A percentile compares a stretch with the other conserved stretches of the same genome.
These are phyloP conservation scores for Diversispora eburnea DNA, from an alignment of 192 early-diverging fungal genomes.

Conservation along the genomic window DNA sequence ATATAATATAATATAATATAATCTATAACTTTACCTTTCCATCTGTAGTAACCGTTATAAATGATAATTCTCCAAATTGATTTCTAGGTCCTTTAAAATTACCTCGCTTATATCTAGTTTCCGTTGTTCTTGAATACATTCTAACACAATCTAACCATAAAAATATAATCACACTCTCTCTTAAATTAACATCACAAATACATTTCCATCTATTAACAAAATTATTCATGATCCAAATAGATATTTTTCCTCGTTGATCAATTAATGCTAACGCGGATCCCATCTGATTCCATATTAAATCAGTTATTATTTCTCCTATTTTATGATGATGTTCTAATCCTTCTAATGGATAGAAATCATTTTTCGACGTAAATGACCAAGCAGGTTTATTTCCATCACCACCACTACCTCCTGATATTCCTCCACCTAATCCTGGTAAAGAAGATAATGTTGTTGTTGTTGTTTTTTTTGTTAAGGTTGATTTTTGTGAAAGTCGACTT, in stretches of 20 bases:
- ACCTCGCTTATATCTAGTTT: not conserved
- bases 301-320: not conserved
- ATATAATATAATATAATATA: not conserved
- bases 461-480: too few relatives aligned
- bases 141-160: constrained; percentile 10
- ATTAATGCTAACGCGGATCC: constrained; percentile 20
- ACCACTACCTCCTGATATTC: too few relatives aligned
- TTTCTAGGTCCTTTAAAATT: constrained; percentile 24
- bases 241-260: constrained; percentile 16
- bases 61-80: constrained; percentile 20
- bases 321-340: constrained; percentile 6
- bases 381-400: not conserved
- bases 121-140: not conserved
- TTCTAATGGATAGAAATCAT: not conserved
- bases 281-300: constrained; percentile 21
- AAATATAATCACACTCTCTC: constrained; percentile 13
- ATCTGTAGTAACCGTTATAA: constrained; percentile 15
- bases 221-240: constrained; percentile 22
- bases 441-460: too few relatives aligned
- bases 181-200: constrained; percentile 14
- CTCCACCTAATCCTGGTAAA: too few relatives aligned
- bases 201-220: constrained; percentile 22
- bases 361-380: constrained; percentile 2
- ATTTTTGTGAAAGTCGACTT: not conserved
- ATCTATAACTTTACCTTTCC: constrained; percentile 18